phyloP scores from a whole-genome alignment of 768 basidiomycete species.

The Boletus insuetus region DNA sequence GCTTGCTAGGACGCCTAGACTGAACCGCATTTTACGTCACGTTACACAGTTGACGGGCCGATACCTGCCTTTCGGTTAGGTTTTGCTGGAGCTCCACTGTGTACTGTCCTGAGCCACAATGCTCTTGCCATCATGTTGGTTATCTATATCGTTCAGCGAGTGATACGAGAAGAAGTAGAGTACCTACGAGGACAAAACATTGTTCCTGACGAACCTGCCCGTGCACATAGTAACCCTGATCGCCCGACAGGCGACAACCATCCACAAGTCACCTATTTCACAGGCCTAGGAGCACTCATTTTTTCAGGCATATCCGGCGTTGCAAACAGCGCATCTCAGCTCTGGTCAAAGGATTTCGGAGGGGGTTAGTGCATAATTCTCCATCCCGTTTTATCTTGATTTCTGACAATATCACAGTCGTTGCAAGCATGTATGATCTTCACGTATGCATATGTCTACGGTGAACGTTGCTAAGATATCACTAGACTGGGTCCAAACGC shows the following conservation, averaged over 20 bases:
- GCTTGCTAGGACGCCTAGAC: background rate
- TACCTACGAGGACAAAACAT: constrained; percentile 9
- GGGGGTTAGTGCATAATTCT: constrained; percentile 14
- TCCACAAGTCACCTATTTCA: constrained; percentile 6
- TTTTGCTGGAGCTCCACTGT: constrained; percentile 27
- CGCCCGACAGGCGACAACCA: background rate
- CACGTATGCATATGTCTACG: background rate
- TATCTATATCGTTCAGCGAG: constrained; percentile 22
- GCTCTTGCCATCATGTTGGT: constrained; percentile 18
- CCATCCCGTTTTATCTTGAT: background rate
- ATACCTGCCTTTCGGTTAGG: constrained; percentile 26
- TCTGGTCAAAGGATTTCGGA: constrained; percentile 30
- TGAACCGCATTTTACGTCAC: background rate
- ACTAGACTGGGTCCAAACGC: constrained; percentile 21
- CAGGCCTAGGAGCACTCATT: constrained; percentile 15
- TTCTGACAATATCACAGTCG: constrained; percentile 11
- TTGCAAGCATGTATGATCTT: constrained; percentile 24
- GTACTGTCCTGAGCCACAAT: constrained; percentile 27
- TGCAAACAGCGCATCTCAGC: constrained; percentile 24
- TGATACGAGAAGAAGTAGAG: constrained; percentile 19
- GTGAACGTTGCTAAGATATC: constrained; percentile 2
- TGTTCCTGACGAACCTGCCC: constrained; percentile 7
- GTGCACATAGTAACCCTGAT: background rate
- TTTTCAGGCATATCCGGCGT: constrained; percentile 20
- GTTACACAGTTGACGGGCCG: constrained; percentile 20